Conservation (phyloP, 192 early-diverging fungal species). For the Entomortierella lignicola region DNA sequence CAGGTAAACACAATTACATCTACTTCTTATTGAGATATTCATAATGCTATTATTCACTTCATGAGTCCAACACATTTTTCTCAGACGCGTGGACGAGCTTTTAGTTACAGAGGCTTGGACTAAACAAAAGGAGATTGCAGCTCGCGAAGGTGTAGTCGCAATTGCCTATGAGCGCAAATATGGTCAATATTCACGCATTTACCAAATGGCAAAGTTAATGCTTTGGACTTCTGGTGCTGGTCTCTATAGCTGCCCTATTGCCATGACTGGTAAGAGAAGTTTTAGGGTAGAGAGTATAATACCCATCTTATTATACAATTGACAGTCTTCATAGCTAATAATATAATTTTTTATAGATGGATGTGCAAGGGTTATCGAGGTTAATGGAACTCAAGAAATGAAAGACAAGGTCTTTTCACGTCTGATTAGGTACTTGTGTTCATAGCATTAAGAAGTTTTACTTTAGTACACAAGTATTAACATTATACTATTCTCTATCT, state of each 20-base stretch:
- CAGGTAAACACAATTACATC: no score
- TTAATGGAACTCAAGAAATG: slow-evolving; percentile 65
- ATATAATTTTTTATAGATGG: slow-evolving; percentile 57
- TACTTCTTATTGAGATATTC: no score
- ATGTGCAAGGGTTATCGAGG: slow-evolving; percentile 69
- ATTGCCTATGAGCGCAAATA: slow-evolving; percentile 70
- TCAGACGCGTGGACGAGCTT: slow-evolving; percentile 69
- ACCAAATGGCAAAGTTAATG: slow-evolving; percentile 77
- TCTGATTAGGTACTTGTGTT: slow-evolving; percentile 56
- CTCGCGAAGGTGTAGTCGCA: slow-evolving; percentile 74
- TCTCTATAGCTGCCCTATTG: slow-evolving; percentile 71
- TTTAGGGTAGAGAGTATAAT: no score
- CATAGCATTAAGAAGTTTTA: no score
- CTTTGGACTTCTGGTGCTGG: slow-evolving; percentile 67
- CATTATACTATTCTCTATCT: background rate
- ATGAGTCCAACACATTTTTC: no score
- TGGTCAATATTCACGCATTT: slow-evolving; percentile 62
- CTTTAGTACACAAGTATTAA: background rate
- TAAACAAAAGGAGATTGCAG: slow-evolving; percentile 66
- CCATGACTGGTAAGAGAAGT: slow-evolving; percentile 68
- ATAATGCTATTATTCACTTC: no score
- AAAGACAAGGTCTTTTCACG: slow-evolving; percentile 56
- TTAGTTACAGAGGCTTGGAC: slow-evolving; percentile 72
- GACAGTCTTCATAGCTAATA: no score
- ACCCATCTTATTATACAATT: no score